Conservation (phyloP, 768 basidiomycete species). For the Tylopilus vinaceipallidus region DNA sequence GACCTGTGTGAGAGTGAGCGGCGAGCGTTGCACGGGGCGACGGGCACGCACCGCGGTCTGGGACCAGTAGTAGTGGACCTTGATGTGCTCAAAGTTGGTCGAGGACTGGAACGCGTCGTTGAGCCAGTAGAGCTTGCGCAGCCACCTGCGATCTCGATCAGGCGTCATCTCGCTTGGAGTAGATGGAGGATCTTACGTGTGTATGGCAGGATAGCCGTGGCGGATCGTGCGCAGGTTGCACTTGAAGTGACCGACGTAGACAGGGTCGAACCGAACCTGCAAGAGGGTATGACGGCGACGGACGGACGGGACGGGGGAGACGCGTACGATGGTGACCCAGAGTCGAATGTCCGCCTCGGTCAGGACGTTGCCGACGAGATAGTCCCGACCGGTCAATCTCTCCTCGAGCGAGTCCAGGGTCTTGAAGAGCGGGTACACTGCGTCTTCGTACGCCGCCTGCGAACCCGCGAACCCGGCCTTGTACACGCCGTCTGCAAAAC, state of each 20-base stretch:
- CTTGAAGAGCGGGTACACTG: slow-evolving; percentile 71
- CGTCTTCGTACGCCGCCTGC: slow-evolving; percentile 77
- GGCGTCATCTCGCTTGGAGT: not conserved
- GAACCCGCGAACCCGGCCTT: slow-evolving; percentile 82
- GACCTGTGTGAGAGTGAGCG: too few species aligned
- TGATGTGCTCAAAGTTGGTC: slow-evolving; percentile 84
- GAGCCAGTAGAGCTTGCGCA: slow-evolving; percentile 91
- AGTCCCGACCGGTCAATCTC: slow-evolving; percentile 74
- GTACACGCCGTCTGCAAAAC: slow-evolving; percentile 76
- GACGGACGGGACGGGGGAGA: not conserved
- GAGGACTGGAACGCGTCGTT: slow-evolving; percentile 81
- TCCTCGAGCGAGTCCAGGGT: slow-evolving; percentile 81
- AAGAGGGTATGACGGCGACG: not conserved
- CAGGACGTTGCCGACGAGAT: slow-evolving; percentile 76
- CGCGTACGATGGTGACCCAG: slow-evolving; percentile 85
- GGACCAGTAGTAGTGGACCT: slow-evolving; percentile 41
- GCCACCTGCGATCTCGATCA: slow-evolving; percentile 50
- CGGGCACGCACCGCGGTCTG: slow-evolving; percentile 29
- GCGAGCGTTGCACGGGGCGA: too few species aligned
- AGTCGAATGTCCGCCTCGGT: slow-evolving; percentile 87
- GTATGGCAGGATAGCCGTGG: slow-evolving; percentile 80
- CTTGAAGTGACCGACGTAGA: slow-evolving; percentile 92
- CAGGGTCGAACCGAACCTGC: slow-evolving; percentile 86
- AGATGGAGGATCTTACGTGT: slow-evolving; percentile 38
- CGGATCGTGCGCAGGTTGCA: slow-evolving; percentile 88